Evolutionary conservation across 169 alveolate species (phyloP).

Genomic region (Plasmodium adleri): DNA sequence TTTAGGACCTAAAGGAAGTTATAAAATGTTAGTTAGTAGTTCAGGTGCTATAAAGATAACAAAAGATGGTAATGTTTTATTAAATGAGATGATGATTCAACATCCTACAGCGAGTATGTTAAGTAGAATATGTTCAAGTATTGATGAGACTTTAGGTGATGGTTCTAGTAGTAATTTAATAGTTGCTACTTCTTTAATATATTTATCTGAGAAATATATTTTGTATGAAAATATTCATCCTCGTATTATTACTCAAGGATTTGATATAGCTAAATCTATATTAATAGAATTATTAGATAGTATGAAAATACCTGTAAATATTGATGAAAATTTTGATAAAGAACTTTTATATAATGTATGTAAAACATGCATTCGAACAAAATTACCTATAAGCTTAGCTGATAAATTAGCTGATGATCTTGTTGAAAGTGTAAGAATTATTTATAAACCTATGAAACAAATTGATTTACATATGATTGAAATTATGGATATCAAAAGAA

Average conservation of each 20-base stretch:
- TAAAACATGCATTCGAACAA: constrained; percentile 95
- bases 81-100: constrained; percentile 98
- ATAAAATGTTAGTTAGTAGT: constrained; percentile 98
- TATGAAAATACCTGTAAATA: constrained; percentile 82
- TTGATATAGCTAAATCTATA: constrained; percentile 94
- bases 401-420: constrained; percentile 95
- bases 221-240: constrained; percentile 97
- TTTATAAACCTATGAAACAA: constrained; percentile 79
- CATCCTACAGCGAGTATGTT: constrained; percentile 99
- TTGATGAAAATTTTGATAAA: constrained; percentile 85
- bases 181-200: constrained; percentile 95
- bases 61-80: constrained; percentile 97
- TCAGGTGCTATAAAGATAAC: constrained; percentile 96
- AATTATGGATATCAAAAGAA: constrained; percentile 97
- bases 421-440: constrained; percentile 93
- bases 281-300: constrained; percentile 92
- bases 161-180: constrained; percentile 98
- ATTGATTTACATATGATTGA: constrained; percentile 99
- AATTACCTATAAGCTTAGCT: constrained; percentile 93
- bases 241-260: constrained; percentile 97
- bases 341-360: constrained; percentile 95
- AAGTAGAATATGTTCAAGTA: constrained; percentile 99
- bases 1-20: constrained; percentile 99
- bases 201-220: constrained; percentile 83
- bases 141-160: constrained; percentile 99